Evolutionary conservation across 331 rosid genomes (phyloP).

Genomic region (Quercus tomentella): DNA sequence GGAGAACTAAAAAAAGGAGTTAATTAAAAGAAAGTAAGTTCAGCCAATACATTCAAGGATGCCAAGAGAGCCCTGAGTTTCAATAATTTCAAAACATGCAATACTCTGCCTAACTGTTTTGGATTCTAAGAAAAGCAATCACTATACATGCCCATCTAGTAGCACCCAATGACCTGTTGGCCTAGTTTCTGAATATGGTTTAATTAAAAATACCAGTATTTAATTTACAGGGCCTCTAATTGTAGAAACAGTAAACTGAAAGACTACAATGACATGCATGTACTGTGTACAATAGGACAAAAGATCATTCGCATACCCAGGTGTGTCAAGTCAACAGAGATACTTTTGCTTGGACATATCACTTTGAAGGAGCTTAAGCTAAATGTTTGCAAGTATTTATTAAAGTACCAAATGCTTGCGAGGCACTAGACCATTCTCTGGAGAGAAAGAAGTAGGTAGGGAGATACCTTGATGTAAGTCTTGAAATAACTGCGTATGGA

Average conservation of each 20-base stretch:
- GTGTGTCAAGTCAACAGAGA: too few relatives aligned
- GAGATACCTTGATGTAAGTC: slow-evolving; percentile 71
- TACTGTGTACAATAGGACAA: too few relatives aligned
- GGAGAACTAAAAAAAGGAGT: not conserved
- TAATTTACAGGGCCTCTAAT: slow-evolving; percentile 3
- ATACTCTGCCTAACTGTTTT: not conserved
- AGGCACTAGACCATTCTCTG: not conserved
- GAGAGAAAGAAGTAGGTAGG: not conserved
- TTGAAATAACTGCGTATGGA: slow-evolving; percentile 83
- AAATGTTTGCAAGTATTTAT: not conserved
- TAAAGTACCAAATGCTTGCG: not conserved
- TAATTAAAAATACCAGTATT: not conserved
- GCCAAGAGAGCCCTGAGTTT: not conserved
- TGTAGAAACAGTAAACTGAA: not conserved
- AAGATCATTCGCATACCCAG: too few relatives aligned
- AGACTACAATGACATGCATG: slow-evolving; percentile 6
- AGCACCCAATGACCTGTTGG: not conserved
- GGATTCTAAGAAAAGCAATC: not conserved
- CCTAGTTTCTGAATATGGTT: not conserved
- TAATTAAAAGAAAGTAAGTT: not conserved
- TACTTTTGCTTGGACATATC: not conserved
- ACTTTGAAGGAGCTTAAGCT: not conserved
- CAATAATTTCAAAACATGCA: not conserved
- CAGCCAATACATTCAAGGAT: not conserved
- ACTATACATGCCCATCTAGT: not conserved